Conservation (phyloP, 1,284 basidiomycete species). For the Exobasidium rhododendri region DNA sequence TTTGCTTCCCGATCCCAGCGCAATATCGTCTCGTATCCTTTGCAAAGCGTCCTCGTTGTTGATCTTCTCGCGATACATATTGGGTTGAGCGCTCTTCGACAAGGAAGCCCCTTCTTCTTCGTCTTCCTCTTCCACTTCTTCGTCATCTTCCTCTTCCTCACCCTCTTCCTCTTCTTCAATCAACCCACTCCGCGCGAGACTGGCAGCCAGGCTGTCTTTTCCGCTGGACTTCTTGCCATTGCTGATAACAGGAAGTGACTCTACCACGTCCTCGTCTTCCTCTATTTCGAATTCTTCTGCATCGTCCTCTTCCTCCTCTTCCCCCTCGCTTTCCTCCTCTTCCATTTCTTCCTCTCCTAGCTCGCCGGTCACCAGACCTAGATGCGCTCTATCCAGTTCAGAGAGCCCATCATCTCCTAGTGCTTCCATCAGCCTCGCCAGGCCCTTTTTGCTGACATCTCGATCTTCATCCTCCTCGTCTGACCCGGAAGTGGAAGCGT, state of each 20-base stretch:
- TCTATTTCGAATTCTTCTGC: conserved; percentile 20
- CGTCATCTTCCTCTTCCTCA: conserved; percentile 35
- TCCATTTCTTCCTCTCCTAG: conserved; percentile 29
- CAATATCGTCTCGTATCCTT: conserved; percentile 41
- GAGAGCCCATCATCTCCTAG: conserved; percentile 47
- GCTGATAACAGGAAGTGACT: conserved; percentile 20
- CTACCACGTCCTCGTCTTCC: conserved; percentile 24
- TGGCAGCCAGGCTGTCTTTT: conserved; percentile 42
- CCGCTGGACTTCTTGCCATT: conserved; percentile 23
- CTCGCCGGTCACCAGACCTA: conserved; percentile 31
- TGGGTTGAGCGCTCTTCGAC: conserved; percentile 20
- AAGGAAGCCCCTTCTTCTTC: conserved; percentile 23
- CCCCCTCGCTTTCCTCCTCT: conserved; percentile 28
- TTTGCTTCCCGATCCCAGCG: conserved; percentile 23
- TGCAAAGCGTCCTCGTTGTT: conserved; percentile 44
- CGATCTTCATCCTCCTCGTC: conserved; percentile 41
- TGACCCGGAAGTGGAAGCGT: conserved; percentile 20
- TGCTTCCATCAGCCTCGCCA: conserved; percentile 46
- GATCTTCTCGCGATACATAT: conserved; percentile 44
- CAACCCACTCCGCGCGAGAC: conserved; percentile 46
- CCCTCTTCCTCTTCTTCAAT: conserved; percentile 32
- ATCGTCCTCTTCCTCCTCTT: conserved; percentile 25
- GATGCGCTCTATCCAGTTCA: conserved; percentile 41
- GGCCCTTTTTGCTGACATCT: conserved; percentile 45
- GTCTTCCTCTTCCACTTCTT: conserved; percentile 29